phyloP scores from a whole-genome alignment of 2,329 filamentous ascomycete genomes.

The Diaporthe caulivora region DNA sequence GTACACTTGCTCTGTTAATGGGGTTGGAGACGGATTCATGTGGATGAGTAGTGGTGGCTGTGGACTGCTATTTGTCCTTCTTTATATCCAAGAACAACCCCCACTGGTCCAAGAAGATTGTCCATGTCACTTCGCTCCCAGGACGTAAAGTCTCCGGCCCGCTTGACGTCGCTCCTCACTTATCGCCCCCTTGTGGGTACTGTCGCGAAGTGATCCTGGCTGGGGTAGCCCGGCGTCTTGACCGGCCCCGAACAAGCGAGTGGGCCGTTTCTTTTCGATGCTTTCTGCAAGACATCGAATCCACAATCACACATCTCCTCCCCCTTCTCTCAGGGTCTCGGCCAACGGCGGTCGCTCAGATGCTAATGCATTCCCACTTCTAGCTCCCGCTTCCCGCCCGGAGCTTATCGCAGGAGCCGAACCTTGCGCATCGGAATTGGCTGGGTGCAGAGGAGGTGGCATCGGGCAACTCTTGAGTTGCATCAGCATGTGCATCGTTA shows the following conservation, averaged over 20 bases:
- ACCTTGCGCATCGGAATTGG: not conserved
- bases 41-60: not conserved
- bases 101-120: not conserved
- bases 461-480: not conserved
- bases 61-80: not conserved
- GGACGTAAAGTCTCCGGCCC: not conserved
- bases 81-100: not conserved
- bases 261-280: constrained; percentile 4
- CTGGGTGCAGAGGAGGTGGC: not conserved
- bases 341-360: not conserved
- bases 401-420: not conserved
- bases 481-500: not conserved
- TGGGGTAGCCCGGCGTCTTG: constrained; percentile 3
- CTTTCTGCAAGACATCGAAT: constrained; percentile 3
- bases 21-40: not conserved
- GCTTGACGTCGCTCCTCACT: not conserved
- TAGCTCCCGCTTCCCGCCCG: not conserved
- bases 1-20: not conserved
- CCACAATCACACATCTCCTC: not conserved
- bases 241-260: constrained; percentile 4
- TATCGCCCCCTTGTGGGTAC: not conserved
- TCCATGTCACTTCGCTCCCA: not conserved
- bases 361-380: not conserved
- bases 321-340: not conserved
- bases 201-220: not conserved